These are phyloP conservation scores for Xerocomellus intermedius DNA, from an alignment of 768 basidiomycete genomes.

Conservation along the genomic window DNA sequence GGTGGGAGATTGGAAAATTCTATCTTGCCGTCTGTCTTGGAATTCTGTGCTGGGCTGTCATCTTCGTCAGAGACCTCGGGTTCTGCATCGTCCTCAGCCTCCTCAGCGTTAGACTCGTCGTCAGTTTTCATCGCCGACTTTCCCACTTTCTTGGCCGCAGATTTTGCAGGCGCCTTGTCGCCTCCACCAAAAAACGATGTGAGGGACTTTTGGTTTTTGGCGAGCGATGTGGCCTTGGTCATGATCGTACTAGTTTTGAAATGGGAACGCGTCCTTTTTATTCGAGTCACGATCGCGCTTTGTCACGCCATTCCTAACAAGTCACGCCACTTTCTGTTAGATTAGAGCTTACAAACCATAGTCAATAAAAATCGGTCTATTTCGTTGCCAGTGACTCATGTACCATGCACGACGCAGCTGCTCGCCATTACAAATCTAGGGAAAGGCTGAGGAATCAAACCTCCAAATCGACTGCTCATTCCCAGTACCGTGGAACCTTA, in stretches of 20 bases:
- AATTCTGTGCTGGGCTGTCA: conserved; percentile 33
- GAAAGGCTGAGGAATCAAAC: not conserved
- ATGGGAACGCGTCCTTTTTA: conserved; percentile 19
- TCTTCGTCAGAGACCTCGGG: conserved; percentile 31
- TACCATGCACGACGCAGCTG: conserved; percentile 8
- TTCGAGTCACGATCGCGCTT: conserved; percentile 25
- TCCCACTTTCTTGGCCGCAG: conserved; percentile 26
- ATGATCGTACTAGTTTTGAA: conserved; percentile 32
- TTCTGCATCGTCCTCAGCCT: conserved; percentile 38
- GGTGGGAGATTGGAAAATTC: conserved; percentile 74
- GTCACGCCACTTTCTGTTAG: conserved; percentile 14
- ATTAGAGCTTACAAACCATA: not conserved
- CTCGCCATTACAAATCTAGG: conserved; percentile 3
- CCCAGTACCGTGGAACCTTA: conserved; percentile 74
- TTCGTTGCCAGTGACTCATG: too few species aligned
- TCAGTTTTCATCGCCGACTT: conserved; percentile 35
- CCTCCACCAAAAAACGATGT: conserved; percentile 50
- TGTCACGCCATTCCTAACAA: conserved; percentile 12
- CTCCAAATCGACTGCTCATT: conserved; percentile 37
- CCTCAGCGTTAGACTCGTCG: conserved; percentile 31
- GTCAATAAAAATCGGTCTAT: conserved; percentile 11
- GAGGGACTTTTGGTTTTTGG: conserved; percentile 53
- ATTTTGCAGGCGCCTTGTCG: conserved; percentile 28
- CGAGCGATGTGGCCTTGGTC: conserved; percentile 45
- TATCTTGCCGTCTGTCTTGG: conserved; percentile 36